A percentile compares a stretch with the other conserved stretches of the same genome.
These are phyloP conservation scores for Aspergillus phoenicis DNA, from an alignment of 2,329 filamentous ascomycete genomes.

Conservation along the genomic window DNA sequence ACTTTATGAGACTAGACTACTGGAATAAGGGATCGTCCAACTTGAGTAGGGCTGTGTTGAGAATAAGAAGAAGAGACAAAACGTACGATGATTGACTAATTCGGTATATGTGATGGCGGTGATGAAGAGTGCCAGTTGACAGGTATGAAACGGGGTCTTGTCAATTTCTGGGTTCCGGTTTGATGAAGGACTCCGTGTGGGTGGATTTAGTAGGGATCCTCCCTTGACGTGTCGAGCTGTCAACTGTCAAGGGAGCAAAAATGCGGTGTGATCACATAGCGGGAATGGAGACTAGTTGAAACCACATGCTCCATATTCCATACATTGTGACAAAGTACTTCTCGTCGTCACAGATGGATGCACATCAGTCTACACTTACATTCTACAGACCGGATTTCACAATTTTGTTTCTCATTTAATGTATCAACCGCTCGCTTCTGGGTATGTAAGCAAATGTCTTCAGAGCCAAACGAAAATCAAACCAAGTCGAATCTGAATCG, in stretches of 20 bases:
- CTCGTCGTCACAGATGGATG: no score
- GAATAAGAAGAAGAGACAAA: no score
- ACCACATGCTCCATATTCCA: background rate
- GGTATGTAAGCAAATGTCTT: constrained; percentile 32
- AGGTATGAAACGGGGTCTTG: background rate
- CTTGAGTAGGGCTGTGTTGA: no score
- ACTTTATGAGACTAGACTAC: no score
- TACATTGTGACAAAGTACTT: no score
- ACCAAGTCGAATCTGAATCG: constrained; percentile 19
- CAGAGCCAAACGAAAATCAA: constrained; percentile 27
- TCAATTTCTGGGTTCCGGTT: background rate
- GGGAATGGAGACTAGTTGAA: background rate
- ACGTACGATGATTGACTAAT: no score
- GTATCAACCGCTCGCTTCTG: constrained; percentile 28
- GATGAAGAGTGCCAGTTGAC: background rate
- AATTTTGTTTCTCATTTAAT: constrained; percentile 19
- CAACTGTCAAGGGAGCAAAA: background rate
- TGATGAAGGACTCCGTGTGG: background rate
- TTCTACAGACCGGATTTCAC: background rate
- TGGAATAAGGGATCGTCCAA: no score
- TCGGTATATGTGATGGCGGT: background rate
- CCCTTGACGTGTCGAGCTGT: background rate
- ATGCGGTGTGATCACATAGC: background rate
- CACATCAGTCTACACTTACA: background rate
- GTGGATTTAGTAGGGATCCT: background rate